Base-by-base conservation (phyloP, 768 basidiomycete genomes). In the Tylopilus rubrobrunneus region DNA sequence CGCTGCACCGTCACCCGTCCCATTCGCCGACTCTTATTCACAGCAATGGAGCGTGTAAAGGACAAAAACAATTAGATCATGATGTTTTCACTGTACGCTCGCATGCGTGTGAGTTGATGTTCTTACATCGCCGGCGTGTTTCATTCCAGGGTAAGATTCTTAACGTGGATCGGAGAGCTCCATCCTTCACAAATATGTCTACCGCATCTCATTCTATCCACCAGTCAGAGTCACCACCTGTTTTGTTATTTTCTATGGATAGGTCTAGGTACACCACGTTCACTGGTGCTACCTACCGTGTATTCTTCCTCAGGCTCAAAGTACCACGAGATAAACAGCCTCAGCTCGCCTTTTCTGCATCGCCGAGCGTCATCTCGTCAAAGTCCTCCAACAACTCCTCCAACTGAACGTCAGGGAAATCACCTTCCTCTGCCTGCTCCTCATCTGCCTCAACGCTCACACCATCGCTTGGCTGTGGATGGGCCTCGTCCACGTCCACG, bases 351-450 rank as follows among this genome's bases (percentile, higher is more conserved):
- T 59, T 64, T 33, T 70, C 68, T 15, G 57, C 62, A 9, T 78
- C 75, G 7, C 78, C 81, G 37, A 97, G 76, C 9, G 86, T 91
- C 86, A 98, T 80, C 70, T 92, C 92, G 61, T 97, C 93, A 62
- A 97, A 93, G 68, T 88, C 85, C 55, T 97, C 92, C 63, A 98
- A 70, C 57, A 98, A 69, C 71, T 98, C 94, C 60, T 93, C 84
- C 63, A 96, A 67, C 54, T 79, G 76, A 41, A 98, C 77, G 40
- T 92, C 89, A 0, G 93, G 94, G 84, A 97, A 96, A 70, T 95
- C 93, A 1, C 94, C 94, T 5, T 82, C 85, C 55, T 83, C 87
- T 14, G 70, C 81, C 4, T 74, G 77, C 25, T 75, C 80, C 21
- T 60, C 71, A 5, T 52, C 70, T 8, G 29, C 69, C 5, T 53